phyloP scores from a whole-genome alignment of 352 stramenopile species.

The Pythium pyrilobum region DNA sequence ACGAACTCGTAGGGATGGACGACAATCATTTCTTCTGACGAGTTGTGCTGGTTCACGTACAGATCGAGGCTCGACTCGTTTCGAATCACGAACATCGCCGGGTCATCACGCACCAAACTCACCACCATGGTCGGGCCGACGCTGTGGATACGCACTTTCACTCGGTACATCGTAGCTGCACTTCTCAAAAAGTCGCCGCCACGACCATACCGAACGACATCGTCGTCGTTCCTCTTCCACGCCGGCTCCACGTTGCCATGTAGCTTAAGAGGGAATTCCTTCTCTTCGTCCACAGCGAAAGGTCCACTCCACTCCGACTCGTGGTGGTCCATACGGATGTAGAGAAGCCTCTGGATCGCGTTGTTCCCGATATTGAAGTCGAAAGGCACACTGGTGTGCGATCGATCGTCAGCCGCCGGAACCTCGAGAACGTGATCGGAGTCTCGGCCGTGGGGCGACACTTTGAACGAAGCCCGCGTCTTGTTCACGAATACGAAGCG shows the following conservation, averaged over 20 bases:
- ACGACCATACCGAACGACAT: constrained; percentile 25
- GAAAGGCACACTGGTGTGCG: constrained; percentile 33
- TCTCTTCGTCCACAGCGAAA: constrained; percentile 79
- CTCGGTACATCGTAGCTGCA: constrained; percentile 44
- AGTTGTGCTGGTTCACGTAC: constrained; percentile 63
- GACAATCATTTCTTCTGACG: constrained; percentile 53
- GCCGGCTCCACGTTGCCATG: constrained; percentile 43
- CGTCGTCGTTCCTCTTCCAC: constrained; percentile 40
- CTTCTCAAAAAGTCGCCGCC: constrained; percentile 39
- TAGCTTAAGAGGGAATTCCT: constrained; percentile 79
- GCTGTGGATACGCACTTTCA: constrained; percentile 73
- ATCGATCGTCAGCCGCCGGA: constrained; percentile 12
- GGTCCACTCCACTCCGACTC: constrained; percentile 77
- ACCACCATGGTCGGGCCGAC: constrained; percentile 79
- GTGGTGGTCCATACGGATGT: constrained; percentile 71
- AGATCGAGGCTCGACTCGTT: constrained; percentile 79
- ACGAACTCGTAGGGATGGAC: constrained; percentile 68
- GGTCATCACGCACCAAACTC: constrained; percentile 67
- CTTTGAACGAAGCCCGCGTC: constrained; percentile 62
- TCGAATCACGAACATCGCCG: constrained; percentile 81
- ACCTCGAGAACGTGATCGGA: constrained; percentile 67
- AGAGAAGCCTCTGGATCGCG: constrained; percentile 46
- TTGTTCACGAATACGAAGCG: constrained; percentile 88
- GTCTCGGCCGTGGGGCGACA: constrained; percentile 61
- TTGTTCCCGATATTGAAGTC: constrained; percentile 65